Base-by-base conservation (phyloP, 1,284 basidiomycete species). In the Phaffia rhodozyma region DNA sequence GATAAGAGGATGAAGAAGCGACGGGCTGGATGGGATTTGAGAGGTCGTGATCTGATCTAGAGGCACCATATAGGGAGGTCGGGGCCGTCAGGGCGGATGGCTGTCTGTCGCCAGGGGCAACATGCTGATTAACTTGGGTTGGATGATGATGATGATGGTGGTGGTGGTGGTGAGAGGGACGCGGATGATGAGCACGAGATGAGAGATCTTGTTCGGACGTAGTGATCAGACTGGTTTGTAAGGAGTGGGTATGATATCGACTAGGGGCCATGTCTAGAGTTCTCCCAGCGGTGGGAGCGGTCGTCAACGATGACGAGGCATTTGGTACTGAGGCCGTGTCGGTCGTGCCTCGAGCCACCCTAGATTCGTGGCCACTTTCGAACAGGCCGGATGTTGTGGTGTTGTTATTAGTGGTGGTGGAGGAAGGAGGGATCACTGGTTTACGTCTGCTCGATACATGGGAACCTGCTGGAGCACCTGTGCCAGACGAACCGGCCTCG, bases 371-470 rank as follows among this genome's bases (percentile, higher is more conserved):
- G 38, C 38, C 38, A 11, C 38, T 16, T 43, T 43, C 38, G 13
- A 43, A 43, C 38, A 43, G 13, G 13, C 38, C 38, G 13, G 38
- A 16, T 43, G 38, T 2, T 43, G 38, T 43, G 13, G 38, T 16
- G 55, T 60, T 53, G 27, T 25, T 49, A 20, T 53, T 62, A 25
- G 55, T 54, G 43, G 63, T 38, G 29, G 58, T 23, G 2, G 62
- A 60, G 25, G 64, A 49, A 51, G 61, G 25, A 66, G 60, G 52
- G 43, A 43, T 29, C 38, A 55, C 32, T 82, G 81, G 61, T 82
- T 77, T 68, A 79, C 76, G 69, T 83, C 82, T 2, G 77, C 70
- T 55, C n/a, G 30, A 55, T 21, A 23, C 25, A 18, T 57, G 53
- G 25, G 29, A 47, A 49, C 18, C 49, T 55, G 38, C 55, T 63